Conservation (phyloP, 495 filamentous ascomycete genomes). For the Platismatia glauca region DNA sequence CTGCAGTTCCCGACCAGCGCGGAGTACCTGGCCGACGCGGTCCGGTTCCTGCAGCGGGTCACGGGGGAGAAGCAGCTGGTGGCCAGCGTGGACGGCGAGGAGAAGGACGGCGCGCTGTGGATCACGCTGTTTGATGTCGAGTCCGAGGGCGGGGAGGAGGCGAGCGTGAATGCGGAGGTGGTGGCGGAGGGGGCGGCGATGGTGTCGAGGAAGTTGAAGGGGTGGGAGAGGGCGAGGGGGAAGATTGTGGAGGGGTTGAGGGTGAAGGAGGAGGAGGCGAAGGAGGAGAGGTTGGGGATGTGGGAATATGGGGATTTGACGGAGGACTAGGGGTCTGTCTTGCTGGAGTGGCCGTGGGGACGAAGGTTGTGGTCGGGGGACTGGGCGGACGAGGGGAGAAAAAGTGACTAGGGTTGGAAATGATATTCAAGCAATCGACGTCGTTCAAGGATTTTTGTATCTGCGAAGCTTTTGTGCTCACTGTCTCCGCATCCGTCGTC, state of each 20-base stretch:
- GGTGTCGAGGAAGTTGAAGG: constrained; percentile 79
- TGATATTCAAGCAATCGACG: neutral
- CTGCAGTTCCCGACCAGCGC: constrained; percentile 69
- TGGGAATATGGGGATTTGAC: constrained; percentile 98
- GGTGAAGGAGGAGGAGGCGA: constrained; percentile 64
- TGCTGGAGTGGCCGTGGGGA: too few relatives aligned
- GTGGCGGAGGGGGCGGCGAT: constrained; percentile 76
- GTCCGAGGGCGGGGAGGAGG: constrained; percentile 46
- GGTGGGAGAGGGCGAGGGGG: constrained; percentile 71
- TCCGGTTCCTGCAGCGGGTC: constrained; percentile 58
- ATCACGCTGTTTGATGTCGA: constrained; percentile 76
- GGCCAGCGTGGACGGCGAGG: constrained; percentile 78
- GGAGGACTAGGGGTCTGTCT: constrained; percentile 52
- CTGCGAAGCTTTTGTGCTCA: neutral
- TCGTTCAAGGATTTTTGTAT: neutral
- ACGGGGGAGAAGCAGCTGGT: constrained; percentile 65
- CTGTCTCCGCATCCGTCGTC: neutral
- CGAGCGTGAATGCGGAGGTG: constrained; percentile 80
- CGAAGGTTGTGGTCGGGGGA: neutral
- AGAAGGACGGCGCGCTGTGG: constrained; percentile 65
- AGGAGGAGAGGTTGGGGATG: constrained; percentile 68
- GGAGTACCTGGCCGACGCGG: constrained; percentile 74
- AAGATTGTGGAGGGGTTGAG: constrained; percentile 60
- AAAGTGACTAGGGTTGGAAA: constrained; percentile 1
- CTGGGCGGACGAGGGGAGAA: neutral